A percentile compares a stretch with the other conserved stretches of the same genome.
Conservation (phyloP, 163 green algal genomes). For the Scenedesmus sp. region DNA sequence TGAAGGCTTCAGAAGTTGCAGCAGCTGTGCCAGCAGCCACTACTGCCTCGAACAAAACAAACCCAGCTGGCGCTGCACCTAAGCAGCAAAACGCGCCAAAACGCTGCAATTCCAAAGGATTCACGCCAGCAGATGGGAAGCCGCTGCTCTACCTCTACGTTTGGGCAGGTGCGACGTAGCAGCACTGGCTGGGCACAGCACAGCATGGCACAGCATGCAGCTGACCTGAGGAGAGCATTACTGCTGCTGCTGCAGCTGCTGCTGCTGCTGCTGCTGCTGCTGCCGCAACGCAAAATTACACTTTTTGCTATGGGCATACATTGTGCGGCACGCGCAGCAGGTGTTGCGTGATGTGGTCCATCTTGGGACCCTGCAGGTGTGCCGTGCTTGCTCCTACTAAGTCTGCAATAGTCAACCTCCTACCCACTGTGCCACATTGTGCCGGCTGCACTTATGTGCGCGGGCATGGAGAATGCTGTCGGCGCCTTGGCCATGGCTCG, state of each 20-base stretch:
- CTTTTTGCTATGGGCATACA: background rate
- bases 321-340: background rate
- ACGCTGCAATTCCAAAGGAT: background rate
- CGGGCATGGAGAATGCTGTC: slow-evolving; percentile 27
- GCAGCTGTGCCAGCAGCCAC: background rate
- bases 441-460: background rate
- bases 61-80: background rate
- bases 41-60: background rate
- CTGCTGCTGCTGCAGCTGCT: too few species aligned
- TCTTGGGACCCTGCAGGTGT: background rate
- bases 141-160: slow-evolving; percentile 42
- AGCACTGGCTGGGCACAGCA: background rate
- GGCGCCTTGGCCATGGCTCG: background rate
- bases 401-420: too few species aligned
- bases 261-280: too few species aligned
- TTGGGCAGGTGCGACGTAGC: slow-evolving; percentile 19
- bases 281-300: background rate
- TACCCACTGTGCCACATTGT: too few species aligned
- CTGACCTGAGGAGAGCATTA: too few species aligned
- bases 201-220: too few species aligned
- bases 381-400: too few species aligned
- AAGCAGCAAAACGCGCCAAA: background rate
- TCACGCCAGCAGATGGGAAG: background rate
- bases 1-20: background rate
- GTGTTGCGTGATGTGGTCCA: background rate